Conservation (phyloP, 1,139 yeast genomes). For the Lodderomyces theae region DNA sequence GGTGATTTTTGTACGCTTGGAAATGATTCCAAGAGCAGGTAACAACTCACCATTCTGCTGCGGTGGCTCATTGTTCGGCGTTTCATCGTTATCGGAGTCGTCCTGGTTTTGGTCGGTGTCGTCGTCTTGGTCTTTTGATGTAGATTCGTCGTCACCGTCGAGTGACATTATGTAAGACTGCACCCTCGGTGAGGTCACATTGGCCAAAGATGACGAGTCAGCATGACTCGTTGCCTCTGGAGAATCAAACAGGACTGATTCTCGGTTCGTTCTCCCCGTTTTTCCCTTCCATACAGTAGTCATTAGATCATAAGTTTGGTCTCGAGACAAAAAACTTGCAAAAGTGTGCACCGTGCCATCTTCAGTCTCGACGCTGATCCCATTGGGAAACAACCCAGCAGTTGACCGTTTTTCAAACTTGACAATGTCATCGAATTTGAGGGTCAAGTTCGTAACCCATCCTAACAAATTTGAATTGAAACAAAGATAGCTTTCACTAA, state of each 20-base stretch:
- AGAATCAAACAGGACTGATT: slow-evolving; percentile 6
- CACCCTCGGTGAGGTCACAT: slow-evolving; percentile 16
- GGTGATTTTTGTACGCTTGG: slow-evolving; percentile 15
- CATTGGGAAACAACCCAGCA: slow-evolving; percentile 90
- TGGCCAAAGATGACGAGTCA: slow-evolving; percentile 5
- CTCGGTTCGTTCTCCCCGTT: slow-evolving; percentile 23
- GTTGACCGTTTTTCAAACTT: slow-evolving; percentile 77
- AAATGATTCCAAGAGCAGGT: not conserved
- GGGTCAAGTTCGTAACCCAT: slow-evolving; percentile 81
- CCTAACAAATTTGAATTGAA: slow-evolving; percentile 92
- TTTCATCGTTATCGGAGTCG: slow-evolving; percentile 14
- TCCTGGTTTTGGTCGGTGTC: no score
- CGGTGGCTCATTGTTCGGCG: slow-evolving; percentile 11
- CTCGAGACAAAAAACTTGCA: slow-evolving; percentile 86
- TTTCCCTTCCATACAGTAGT: slow-evolving; percentile 52
- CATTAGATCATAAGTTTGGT: slow-evolving; percentile 69
- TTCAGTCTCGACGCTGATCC: slow-evolving; percentile 70
- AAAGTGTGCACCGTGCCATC: slow-evolving; percentile 64
- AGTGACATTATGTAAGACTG: slow-evolving; percentile 34
- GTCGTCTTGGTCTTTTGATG: slow-evolving; percentile 11
- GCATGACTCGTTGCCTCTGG: slow-evolving; percentile 1
- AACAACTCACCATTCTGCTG: slow-evolving; percentile 7
- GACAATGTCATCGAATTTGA: slow-evolving; percentile 69
- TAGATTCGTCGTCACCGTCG: slow-evolving; percentile 26
- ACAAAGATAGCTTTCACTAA: slow-evolving; percentile 77